These are phyloP conservation scores for Chlorella sorokiniana DNA, from an alignment of 139 green algal genomes.

Conservation along the genomic window DNA sequence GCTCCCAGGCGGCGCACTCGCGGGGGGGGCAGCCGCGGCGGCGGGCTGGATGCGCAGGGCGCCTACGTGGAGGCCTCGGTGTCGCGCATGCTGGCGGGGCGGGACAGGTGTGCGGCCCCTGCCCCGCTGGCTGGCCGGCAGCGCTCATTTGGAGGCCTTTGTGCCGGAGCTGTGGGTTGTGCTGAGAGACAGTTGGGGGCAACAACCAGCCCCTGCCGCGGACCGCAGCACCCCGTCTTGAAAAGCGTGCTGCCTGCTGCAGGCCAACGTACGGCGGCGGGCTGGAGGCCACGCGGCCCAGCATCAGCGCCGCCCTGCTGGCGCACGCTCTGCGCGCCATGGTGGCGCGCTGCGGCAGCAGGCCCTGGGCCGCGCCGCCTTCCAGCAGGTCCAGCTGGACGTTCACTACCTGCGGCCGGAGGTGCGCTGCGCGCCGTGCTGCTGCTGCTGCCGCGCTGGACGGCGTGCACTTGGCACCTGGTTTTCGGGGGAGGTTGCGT, in stretches of 20 bases:
- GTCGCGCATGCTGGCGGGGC: conserved; percentile 17
- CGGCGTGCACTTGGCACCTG: neutral
- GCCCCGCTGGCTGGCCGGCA: too few species aligned
- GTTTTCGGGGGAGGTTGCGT: too few species aligned
- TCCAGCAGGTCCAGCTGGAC: conserved; percentile 90
- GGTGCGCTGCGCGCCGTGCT: neutral
- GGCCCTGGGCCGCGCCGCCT: conserved; percentile 54
- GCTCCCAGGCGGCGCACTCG: neutral
- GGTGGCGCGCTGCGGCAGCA: conserved; percentile 67
- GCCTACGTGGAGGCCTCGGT: conserved; percentile 19
- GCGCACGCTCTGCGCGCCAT: conserved; percentile 66
- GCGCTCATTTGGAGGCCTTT: too few species aligned
- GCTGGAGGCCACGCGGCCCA: conserved; percentile 19
- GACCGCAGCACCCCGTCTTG: neutral
- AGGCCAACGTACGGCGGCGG: neutral
- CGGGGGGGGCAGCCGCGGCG: neutral
- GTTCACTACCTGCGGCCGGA: conserved; percentile 66
- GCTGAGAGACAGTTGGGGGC: too few species aligned
- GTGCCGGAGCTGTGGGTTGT: too few species aligned
- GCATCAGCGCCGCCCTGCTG: conserved; percentile 42
- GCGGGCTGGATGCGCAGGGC: neutral
- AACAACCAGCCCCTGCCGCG: too few species aligned
- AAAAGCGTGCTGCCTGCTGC: neutral
- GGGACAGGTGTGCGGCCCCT: conserved; percentile 21
- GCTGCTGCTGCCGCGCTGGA: neutral